Conservation (phyloP, 768 basidiomycete genomes). For the Boletus insuetus region DNA sequence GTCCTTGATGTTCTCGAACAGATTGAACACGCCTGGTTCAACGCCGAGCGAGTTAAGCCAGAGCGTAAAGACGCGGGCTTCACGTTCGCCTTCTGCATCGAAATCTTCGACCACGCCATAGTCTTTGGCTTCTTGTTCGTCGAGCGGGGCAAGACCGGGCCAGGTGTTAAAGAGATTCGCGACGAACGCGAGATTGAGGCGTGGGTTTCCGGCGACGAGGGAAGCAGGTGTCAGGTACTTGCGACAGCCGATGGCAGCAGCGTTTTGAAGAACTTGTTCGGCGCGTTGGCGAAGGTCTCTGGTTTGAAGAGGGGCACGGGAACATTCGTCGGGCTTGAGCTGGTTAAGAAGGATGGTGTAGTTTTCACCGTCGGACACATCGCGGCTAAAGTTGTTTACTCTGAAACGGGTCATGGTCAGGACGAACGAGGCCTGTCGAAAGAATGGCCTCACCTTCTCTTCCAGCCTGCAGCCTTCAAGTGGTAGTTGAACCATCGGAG, state of each 20-base stretch:
- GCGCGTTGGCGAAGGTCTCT: constrained; percentile 79
- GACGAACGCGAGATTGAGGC: constrained; percentile 96
- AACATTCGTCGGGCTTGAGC: constrained; percentile 91
- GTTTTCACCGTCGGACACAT: constrained; percentile 97
- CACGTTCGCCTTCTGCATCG: constrained; percentile 97
- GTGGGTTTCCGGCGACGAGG: constrained; percentile 91
- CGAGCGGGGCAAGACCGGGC: constrained; percentile 91
- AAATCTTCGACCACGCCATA: constrained; percentile 93
- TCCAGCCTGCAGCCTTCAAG: constrained; percentile 92
- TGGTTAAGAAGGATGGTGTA: constrained; percentile 96
- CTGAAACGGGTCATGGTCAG: constrained; percentile 38
- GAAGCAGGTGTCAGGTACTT: constrained; percentile 94
- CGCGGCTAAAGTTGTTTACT: constrained; percentile 96
- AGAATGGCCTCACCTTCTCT: constrained; percentile 55
- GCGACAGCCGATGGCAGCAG: constrained; percentile 89
- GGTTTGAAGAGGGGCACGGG: constrained; percentile 86
- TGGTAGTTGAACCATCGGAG: constrained; percentile 99
- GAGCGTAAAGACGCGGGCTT: constrained; percentile 95
- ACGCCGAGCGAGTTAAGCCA: constrained; percentile 98
- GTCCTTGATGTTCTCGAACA: constrained; percentile 95
- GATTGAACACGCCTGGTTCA: constrained; percentile 92
- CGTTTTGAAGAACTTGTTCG: constrained; percentile 92
- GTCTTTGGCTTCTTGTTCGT: constrained; percentile 90
- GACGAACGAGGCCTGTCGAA: not conserved
- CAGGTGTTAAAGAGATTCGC: constrained; percentile 98